Conservation (phyloP, 768 basidiomycete species). For the Pisolithus sp. region DNA sequence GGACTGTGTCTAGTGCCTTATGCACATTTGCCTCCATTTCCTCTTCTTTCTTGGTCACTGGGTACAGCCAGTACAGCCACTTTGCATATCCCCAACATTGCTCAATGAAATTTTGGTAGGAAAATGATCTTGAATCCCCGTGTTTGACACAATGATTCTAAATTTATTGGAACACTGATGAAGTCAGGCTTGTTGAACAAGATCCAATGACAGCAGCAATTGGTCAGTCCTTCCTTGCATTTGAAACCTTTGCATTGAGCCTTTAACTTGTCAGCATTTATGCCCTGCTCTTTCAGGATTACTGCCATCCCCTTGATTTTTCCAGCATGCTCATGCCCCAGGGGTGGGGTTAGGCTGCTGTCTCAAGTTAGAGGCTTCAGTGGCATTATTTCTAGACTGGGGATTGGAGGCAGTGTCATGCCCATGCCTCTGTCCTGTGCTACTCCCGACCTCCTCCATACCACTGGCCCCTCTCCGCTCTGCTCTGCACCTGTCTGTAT, state of each 20-base stretch:
- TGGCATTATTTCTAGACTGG: too few relatives aligned
- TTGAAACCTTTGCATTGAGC: neutral
- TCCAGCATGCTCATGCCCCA: conserved; percentile 16
- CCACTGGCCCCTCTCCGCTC: too few relatives aligned
- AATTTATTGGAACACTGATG: neutral
- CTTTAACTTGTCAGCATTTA: neutral
- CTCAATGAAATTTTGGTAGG: neutral
- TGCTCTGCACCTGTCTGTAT: too few relatives aligned
- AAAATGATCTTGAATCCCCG: neutral
- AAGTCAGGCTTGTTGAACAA: neutral
- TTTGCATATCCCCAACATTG: neutral
- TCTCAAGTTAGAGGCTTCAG: too few relatives aligned
- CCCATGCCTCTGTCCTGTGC: too few relatives aligned
- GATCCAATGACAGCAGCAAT: neutral
- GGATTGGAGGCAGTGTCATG: too few relatives aligned
- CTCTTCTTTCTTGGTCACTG: too few relatives aligned
- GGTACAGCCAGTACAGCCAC: neutral
- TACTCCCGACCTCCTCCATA: too few relatives aligned
- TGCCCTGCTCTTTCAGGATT: conserved; percentile 15
- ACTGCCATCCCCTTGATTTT: conserved; percentile 32
- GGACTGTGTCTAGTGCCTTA: too few relatives aligned
- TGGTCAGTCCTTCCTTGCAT: too few relatives aligned
- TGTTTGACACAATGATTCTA: neutral
- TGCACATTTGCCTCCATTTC: too few relatives aligned
- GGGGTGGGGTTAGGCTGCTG: too few relatives aligned